Base-by-base conservation (phyloP, 129 eudicot species). In the Arctium lappa region DNA sequence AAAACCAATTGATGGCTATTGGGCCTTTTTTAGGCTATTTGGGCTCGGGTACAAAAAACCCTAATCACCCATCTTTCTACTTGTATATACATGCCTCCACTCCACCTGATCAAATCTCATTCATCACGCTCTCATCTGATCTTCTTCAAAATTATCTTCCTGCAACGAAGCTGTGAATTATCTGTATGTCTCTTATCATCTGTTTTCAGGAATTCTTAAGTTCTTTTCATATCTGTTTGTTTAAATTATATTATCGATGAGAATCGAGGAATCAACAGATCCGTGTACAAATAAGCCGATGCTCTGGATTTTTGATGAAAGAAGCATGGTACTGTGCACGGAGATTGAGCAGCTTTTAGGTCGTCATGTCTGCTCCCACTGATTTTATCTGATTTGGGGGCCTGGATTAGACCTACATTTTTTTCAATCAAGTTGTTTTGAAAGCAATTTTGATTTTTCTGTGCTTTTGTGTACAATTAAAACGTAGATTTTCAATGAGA, bases 281-380 rank as follows among this genome's bases (percentile, higher is more conserved):
- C 84, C 81, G 94, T 92, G 94, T 39, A 87, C 97, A 91, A 78
- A 88, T 93, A 93, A 93, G 97, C 97, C 97, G 97, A 93, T 91
- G 96, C 94, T 84, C 92, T 89, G 93, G 95, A 91, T 76, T 8
- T 15, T 7, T 27, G 9, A 90, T 87, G 97, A 93, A 88, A 91
- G 96, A 85, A 93, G 97, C 97, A 93, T 93, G 97, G 95, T 91
- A 78, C 74, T 88, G 97, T 91, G 87, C 89, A 93, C 97, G 81
- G 73, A 93, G 31, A 93, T 36, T 65, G 77, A 93, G 79, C 40
- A 69, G 38, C 79, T 75, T 74, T 66, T 76, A 84, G 97, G 97
- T 93, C 92, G 88, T 82, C 95, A 89, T 93, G 97, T 93, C 97
- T 93, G 97, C 97, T 72, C 91, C 89, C 91, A 72, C 88, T 91